phyloP scores from a whole-genome alignment of 768 basidiomycete genomes.

The Coprinopsis strossmayeri region DNA sequence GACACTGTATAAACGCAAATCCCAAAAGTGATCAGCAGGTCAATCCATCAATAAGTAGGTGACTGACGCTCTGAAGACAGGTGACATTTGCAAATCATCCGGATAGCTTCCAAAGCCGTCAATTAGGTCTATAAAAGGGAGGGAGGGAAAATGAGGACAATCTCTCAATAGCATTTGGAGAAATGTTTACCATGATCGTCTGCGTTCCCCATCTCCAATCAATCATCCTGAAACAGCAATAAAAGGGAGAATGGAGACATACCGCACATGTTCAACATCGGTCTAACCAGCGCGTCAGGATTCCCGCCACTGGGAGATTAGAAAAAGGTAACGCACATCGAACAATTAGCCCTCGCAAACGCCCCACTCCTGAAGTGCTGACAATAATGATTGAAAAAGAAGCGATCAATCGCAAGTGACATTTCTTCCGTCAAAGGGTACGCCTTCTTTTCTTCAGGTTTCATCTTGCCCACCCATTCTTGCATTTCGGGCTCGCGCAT shows the following conservation, averaged over 20 bases:
- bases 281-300: constrained; percentile 32
- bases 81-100: constrained; percentile 66
- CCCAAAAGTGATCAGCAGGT: background rate
- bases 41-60: background rate
- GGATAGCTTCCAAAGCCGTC: constrained; percentile 87
- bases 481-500: constrained; percentile 86
- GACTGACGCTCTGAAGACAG: constrained; percentile 64
- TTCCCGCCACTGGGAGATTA: constrained; percentile 2
- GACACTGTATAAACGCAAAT: constrained; percentile 45
- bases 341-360: constrained; percentile 85
- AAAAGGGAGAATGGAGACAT: constrained; percentile 16
- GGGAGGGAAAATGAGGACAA: background rate
- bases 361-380: constrained; percentile 80
- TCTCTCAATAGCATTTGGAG: background rate
- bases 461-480: constrained; percentile 67
- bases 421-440: constrained; percentile 69
- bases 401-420: constrained; percentile 70
- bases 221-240: constrained; percentile 1
- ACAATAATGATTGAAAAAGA: constrained; percentile 90
- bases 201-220: constrained; percentile 17
- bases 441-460: constrained; percentile 50
- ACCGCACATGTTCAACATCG: constrained; percentile 88
- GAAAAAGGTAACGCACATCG: constrained; percentile 56
- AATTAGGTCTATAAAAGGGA: constrained; percentile 45
- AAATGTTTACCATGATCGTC: constrained; percentile 68